Evolutionary conservation across 495 filamentous ascomycete genomes (phyloP).

Genomic region (Penicillium malachiteum): DNA sequence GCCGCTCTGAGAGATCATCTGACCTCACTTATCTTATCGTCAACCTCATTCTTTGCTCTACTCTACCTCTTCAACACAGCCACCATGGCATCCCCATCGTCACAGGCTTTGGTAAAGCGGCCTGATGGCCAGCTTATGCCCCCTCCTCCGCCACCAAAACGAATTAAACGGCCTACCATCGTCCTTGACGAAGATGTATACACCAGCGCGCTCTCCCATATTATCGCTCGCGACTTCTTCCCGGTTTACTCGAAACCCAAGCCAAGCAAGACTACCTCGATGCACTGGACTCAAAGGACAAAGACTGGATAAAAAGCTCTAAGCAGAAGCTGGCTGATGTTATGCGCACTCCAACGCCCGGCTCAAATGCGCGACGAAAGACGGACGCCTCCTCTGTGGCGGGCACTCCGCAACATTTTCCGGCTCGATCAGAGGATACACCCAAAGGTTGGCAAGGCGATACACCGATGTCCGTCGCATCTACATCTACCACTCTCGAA

Average conservation of each 20-base stretch:
- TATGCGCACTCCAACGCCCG: constrained; percentile 71
- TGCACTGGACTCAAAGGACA: constrained; percentile 80
- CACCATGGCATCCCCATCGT: constrained; percentile 5
- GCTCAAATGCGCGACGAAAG: constrained; percentile 36
- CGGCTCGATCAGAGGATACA: constrained; percentile 53
- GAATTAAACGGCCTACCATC: constrained; percentile 87
- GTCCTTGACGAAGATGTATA: constrained; percentile 95
- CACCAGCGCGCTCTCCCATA: constrained; percentile 84
- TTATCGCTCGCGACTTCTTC: constrained; percentile 96
- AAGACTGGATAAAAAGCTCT: constrained; percentile 82
- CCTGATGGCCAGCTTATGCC: constrained; percentile 80
- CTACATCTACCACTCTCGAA: constrained; percentile 34
- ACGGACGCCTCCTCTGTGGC: constrained; percentile 28
- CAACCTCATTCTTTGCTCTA: not conserved
- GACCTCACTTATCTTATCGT: constrained; percentile 9
- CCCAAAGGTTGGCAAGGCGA: constrained; percentile 54
- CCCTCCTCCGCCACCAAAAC: constrained; percentile 81
- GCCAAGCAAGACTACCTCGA: constrained; percentile 89
- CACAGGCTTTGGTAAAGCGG: constrained; percentile 38
- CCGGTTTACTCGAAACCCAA: constrained; percentile 80
- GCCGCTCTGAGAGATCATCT: constrained; percentile 1
- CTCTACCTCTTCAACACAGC: not conserved
- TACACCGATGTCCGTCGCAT: constrained; percentile 63
- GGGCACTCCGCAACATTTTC: constrained; percentile 28
- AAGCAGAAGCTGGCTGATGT: constrained; percentile 68